Percentiles rank a stretch among this genome's conserved stretches.
phyloP scores from a whole-genome alignment of 768 basidiomycete genomes.

The Lactifluus volemus region DNA sequence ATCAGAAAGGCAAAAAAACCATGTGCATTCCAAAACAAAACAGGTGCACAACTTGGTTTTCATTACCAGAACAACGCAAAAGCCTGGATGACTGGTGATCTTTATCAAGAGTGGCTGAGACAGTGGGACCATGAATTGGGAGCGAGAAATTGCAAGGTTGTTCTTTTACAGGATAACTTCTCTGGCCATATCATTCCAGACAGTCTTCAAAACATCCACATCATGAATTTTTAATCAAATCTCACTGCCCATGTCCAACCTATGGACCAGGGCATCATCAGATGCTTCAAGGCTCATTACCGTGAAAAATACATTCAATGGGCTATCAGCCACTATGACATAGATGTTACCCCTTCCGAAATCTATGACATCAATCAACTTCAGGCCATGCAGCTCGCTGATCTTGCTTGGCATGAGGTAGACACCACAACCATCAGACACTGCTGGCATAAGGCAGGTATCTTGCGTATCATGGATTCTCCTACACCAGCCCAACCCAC shows the following conservation, averaged over 20 bases:
- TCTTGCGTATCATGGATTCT: neutral
- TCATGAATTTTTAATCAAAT: conserved; percentile 29
- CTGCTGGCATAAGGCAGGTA: conserved; percentile 30
- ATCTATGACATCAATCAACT: conserved; percentile 32
- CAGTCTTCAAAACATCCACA: conserved; percentile 24
- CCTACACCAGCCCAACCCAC: neutral
- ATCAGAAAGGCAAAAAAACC: neutral
- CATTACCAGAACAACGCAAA: conserved; percentile 14
- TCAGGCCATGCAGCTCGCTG: conserved; percentile 29
- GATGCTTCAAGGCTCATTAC: conserved; percentile 32
- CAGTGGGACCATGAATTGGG: neutral
- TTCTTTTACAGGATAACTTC: conserved; percentile 29
- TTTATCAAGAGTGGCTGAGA: neutral
- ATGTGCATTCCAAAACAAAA: conserved; percentile 23
- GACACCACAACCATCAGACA: conserved; percentile 26
- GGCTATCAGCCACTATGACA: conserved; percentile 4
- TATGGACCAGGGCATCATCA: conserved; percentile 30
- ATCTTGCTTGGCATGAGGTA: conserved; percentile 28
- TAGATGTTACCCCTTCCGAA: conserved; percentile 11
- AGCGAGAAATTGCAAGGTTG: conserved; percentile 20
- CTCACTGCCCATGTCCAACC: conserved; percentile 33
- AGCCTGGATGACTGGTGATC: neutral
- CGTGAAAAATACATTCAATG: conserved; percentile 21
- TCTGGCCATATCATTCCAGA: conserved; percentile 23
- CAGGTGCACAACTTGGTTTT: conserved; percentile 23